A percentile compares a stretch with the other conserved stretches of the same genome.
phyloP scores from a whole-genome alignment of 257 asterid species.

The Craterostigma plantagineum region DNA sequence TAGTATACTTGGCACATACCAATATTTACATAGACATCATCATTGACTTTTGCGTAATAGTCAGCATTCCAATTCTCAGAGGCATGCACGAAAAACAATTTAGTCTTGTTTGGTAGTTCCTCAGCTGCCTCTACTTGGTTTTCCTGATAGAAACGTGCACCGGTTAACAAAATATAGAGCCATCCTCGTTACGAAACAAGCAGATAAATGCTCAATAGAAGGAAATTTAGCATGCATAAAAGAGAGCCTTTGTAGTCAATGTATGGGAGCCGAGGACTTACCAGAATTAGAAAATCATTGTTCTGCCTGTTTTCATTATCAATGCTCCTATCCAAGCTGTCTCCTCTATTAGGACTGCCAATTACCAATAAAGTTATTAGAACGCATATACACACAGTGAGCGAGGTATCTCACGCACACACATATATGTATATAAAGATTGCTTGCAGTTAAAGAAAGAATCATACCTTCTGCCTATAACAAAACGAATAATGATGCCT shows the following conservation, averaged over 20 bases:
- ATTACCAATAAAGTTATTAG: too few species aligned
- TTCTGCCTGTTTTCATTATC: slow-evolving; percentile 62
- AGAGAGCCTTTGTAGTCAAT: not conserved
- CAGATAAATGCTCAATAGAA: not conserved
- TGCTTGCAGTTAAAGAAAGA: not conserved
- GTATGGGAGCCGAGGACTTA: slow-evolving; percentile 21
- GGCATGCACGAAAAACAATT: slow-evolving; percentile 63
- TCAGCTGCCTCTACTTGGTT: slow-evolving; percentile 71
- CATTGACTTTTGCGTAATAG: slow-evolving; percentile 69
- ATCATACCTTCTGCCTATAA: slow-evolving; percentile 75
- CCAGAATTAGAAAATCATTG: slow-evolving; percentile 67
- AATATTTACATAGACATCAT: slow-evolving; percentile 58
- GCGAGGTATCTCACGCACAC: too few species aligned
- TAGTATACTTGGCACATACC: slow-evolving; percentile 26
- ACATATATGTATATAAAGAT: too few species aligned
- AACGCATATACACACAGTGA: too few species aligned
- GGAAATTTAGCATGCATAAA: not conserved
- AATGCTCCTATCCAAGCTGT: slow-evolving; percentile 79
- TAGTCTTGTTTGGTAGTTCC: slow-evolving; percentile 66
- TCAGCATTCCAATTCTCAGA: slow-evolving; percentile 72
- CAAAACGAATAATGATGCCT: slow-evolving; percentile 65
- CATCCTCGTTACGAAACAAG: not conserved
- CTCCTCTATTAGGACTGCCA: slow-evolving; percentile 68
- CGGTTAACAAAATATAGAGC: not conserved
- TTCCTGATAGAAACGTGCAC: slow-evolving; percentile 29